phyloP scores from a whole-genome alignment of 1,284 basidiomycete species.

The Mixia osmundae region DNA sequence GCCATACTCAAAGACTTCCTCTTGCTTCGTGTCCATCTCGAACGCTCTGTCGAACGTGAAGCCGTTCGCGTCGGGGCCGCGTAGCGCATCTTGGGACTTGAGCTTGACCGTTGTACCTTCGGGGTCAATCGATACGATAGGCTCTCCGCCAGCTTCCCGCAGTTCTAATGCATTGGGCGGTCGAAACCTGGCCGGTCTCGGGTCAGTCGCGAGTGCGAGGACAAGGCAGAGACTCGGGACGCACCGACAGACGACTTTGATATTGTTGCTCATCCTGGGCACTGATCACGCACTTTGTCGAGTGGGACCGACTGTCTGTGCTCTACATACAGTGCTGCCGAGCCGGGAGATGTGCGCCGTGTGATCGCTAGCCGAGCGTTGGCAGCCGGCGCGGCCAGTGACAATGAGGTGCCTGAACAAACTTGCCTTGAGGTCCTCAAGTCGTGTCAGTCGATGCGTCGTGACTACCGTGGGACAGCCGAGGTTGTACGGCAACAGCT shows the following conservation, averaged over 20 bases:
- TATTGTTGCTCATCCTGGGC: conserved; percentile 28
- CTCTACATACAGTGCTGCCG: too few species aligned
- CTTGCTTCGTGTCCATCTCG: conserved; percentile 70
- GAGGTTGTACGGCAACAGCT: too few species aligned
- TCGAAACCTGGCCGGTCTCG: conserved; percentile 45
- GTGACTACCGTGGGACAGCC: too few species aligned
- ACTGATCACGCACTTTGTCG: too few species aligned
- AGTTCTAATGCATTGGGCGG: conserved; percentile 80
- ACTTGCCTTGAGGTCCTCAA: too few species aligned
- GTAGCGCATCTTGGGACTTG: conserved; percentile 20
- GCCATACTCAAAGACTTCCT: conserved; percentile 94
- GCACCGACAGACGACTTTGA: conserved; percentile 77
- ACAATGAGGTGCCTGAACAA: too few species aligned
- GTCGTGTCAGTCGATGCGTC: too few species aligned
- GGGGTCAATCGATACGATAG: conserved; percentile 73
- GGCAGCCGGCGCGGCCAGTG: too few species aligned
- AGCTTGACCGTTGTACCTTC: conserved; percentile 59
- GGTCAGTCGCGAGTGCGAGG: neutral
- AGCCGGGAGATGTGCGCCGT: too few species aligned
- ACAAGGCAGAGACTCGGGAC: conserved; percentile 14
- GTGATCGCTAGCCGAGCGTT: too few species aligned
- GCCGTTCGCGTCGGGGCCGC: conserved; percentile 34
- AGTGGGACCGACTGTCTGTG: too few species aligned
- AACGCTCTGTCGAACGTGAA: conserved; percentile 97
- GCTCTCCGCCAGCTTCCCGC: conserved; percentile 59